Evolutionary conservation across 2,329 filamentous ascomycete species (phyloP).

Genomic region (Cucurbitaria berberidis): DNA sequence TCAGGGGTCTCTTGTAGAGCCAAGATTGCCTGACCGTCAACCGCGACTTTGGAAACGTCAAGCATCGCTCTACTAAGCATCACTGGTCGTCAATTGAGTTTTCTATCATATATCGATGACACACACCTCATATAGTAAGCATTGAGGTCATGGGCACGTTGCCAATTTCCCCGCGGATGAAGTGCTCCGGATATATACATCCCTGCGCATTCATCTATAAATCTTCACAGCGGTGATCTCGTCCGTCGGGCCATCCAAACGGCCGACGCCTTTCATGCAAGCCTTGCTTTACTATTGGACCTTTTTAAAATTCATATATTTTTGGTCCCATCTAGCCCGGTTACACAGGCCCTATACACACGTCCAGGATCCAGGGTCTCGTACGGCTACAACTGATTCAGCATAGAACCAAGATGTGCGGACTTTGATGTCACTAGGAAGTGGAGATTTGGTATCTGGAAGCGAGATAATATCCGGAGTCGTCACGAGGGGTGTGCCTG

Average conservation of each 20-base stretch:
- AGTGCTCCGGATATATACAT: constrained; percentile 31
- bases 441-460: constrained; percentile 6
- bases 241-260: constrained; percentile 23
- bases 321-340: constrained; percentile 4
- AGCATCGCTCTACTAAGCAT: constrained; percentile 12
- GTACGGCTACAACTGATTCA: constrained; percentile 5
- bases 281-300: background rate
- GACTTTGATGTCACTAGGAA: background rate
- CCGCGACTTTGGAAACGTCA: background rate
- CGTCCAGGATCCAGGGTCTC: constrained; percentile 20
- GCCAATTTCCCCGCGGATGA: constrained; percentile 21
- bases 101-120: constrained; percentile 4
- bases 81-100: constrained; percentile 4
- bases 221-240: constrained; percentile 21
- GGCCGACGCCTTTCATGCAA: constrained; percentile 12
- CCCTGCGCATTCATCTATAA: constrained; percentile 35
- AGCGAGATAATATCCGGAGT: constrained; percentile 13
- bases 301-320: constrained; percentile 2
- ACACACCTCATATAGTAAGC: constrained; percentile 20
- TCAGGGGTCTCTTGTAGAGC: background rate
- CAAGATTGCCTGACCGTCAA: background rate
- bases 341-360: constrained; percentile 11
- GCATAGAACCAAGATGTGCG: constrained; percentile 9
- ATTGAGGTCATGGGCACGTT: constrained; percentile 18
- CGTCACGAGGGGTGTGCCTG: constrained; percentile 9